Evolutionary conservation across 2,329 filamentous ascomycete species (phyloP), one percentile per base, ranked within the genome.

Genomic region (Diaporthe vexans): DNA sequence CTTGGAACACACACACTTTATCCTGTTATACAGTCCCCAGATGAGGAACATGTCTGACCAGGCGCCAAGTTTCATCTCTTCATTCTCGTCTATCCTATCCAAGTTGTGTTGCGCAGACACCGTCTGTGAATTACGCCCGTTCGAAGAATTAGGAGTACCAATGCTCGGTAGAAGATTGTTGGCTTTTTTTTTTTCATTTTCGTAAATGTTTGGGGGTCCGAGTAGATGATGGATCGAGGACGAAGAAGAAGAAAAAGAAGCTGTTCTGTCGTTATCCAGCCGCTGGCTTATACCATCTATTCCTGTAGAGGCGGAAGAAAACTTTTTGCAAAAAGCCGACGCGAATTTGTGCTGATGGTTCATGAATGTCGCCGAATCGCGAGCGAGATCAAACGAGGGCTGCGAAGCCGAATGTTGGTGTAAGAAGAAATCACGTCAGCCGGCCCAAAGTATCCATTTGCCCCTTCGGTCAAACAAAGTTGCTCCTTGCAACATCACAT

Each of bases 381-480:
- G 35, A 40, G 33, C 35, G 37, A 54, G 48, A 63, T 48, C 24
- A 40, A 71, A 74, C 24, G 56, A 63, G 52, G 74, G 74, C 74
- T 74, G 72, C 68, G 74, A 74, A 74, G 72, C 74, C 72, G 29
- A 48, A 63, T 69, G 67, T 21, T 61, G 68, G 35, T 74, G 51
- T 75, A 75, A 71, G 35, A 65, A 58, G 69, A 75, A 72, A 71
- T 61, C 59, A 75, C 35, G 73, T 67, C 72, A 72, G 72, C 74
- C 74, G 68, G 59, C 74, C 74, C 72, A 72, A 67, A 54, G 48
- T 37, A 40, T 59, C 9, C 54, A 54, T n/a, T 35, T 68, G 43
- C 40, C 29, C 48, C 57, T 58, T 48, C 37, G 40, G 69, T 71
- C 58, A 37, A 68, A 51, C n/a, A 37, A 19, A 3, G 9, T 43